phyloP scores from a whole-genome alignment of 352 stramenopile genomes.

The Aphanomyces stellatus region DNA sequence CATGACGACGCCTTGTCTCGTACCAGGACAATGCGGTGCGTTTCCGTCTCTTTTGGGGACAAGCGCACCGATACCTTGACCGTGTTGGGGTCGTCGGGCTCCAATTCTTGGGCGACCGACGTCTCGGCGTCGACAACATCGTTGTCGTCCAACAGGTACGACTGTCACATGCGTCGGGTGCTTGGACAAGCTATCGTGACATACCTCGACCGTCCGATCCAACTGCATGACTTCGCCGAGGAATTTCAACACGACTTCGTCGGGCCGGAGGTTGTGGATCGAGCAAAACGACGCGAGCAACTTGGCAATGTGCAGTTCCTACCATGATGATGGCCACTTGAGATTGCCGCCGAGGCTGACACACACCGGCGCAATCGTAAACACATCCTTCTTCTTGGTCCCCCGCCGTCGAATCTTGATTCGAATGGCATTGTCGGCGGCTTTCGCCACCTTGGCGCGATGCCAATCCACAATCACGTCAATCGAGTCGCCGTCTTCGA shows the following conservation, averaged over 20 bases:
- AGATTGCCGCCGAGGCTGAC: no score
- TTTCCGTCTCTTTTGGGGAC: not conserved
- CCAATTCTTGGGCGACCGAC: not conserved
- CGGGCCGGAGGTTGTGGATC: constrained; percentile 2
- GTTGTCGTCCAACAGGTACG: not conserved
- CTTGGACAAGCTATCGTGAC: no score
- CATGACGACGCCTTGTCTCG: not conserved
- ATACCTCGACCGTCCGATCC: constrained; percentile 4
- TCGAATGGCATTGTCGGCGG: constrained; percentile 5
- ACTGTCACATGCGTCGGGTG: no score
- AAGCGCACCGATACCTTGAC: constrained; percentile 2
- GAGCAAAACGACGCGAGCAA: constrained; percentile 7
- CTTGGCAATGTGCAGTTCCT: constrained; percentile 11
- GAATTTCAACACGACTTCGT: constrained; percentile 7
- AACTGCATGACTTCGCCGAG: not conserved
- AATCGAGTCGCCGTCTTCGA: constrained; percentile 11
- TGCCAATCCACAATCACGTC: constrained; percentile 4
- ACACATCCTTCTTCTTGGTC: not conserved
- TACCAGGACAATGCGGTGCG: not conserved
- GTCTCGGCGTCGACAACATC: constrained; percentile 10
- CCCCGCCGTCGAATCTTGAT: not conserved
- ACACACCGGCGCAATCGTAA: not conserved
- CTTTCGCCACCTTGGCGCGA: not conserved
- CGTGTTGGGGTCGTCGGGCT: not conserved
- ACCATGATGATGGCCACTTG: not conserved